Conservation (phyloP, 176 grass and related monocot species). For the Guadua angustifolia region DNA sequence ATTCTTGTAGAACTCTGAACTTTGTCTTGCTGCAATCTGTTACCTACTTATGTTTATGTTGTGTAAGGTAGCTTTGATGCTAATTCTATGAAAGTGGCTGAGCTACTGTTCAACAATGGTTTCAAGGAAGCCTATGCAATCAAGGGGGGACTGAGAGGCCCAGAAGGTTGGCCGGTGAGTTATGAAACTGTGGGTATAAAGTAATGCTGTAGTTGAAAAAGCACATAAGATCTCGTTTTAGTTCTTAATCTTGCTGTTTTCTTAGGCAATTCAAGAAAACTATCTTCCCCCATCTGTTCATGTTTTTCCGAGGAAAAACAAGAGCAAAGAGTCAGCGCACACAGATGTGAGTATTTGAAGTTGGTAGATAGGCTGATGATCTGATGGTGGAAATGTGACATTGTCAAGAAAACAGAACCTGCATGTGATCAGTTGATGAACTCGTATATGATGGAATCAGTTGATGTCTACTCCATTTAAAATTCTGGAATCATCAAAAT, state of each 20-base stretch:
- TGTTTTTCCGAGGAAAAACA: constrained; percentile 68
- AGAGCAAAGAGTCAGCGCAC: constrained; percentile 24
- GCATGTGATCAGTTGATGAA: background rate
- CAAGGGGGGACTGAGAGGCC: constrained; percentile 81
- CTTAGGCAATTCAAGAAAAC: constrained; percentile 77
- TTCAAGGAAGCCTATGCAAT: constrained; percentile 93
- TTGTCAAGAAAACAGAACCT: background rate
- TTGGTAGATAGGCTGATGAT: background rate
- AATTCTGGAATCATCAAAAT: background rate
- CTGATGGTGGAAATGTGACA: background rate
- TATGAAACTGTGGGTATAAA: background rate
- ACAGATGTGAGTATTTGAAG: constrained; percentile 37
- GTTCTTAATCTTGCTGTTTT: constrained; percentile 13
- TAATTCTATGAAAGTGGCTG: constrained; percentile 85
- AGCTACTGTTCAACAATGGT: constrained; percentile 83
- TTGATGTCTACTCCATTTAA: background rate
- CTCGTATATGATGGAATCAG: background rate
- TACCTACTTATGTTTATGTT: constrained; percentile 53
- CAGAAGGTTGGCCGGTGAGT: constrained; percentile 91
- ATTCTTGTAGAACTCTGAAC: background rate
- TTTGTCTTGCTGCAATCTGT: constrained; percentile 16
- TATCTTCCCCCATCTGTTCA: constrained; percentile 80
- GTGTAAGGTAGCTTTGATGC: constrained; percentile 97
- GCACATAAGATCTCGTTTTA: background rate
- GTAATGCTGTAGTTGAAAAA: background rate